Conservation (phyloP, 2,329 filamentous ascomycete species). For the Thielaviopsis cerberus region DNA sequence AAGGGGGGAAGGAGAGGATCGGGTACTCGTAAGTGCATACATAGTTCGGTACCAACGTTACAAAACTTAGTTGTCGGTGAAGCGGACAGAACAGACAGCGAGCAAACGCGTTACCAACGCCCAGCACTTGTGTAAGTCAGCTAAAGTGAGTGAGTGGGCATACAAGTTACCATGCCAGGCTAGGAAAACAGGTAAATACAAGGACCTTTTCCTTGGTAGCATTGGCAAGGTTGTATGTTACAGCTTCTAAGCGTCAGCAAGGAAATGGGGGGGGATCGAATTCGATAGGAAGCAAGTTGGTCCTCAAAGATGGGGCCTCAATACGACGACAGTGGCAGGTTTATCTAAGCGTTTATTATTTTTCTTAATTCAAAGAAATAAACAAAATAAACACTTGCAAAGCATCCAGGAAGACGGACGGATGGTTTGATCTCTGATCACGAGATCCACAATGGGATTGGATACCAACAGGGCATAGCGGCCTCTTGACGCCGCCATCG, state of each 20-base stretch:
- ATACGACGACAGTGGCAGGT: background rate
- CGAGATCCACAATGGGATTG: background rate
- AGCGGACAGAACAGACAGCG: too few relatives aligned
- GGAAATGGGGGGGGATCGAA: background rate
- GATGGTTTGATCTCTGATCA: background rate
- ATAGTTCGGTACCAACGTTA: too few relatives aligned
- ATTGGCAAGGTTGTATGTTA: background rate
- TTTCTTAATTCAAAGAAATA: background rate
- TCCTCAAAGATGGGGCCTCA: background rate
- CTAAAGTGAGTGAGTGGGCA: too few relatives aligned
- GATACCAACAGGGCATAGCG: background rate
- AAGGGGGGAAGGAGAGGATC: too few relatives aligned
- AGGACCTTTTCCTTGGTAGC: too few relatives aligned
- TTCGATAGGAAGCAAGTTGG: background rate
- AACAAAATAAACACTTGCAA: background rate
- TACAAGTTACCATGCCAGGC: too few relatives aligned
- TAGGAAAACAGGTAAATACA: too few relatives aligned
- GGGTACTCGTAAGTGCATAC: too few relatives aligned
- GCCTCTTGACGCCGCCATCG: background rate
- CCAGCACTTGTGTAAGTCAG: too few relatives aligned
- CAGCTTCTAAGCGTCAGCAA: background rate
- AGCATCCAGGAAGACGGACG: background rate
- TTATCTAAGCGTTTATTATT: background rate
- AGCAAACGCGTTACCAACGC: too few relatives aligned
- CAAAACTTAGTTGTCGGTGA: too few relatives aligned